Percentiles rank a stretch among this genome's conserved stretches.
Conservation (phyloP, 495 filamentous ascomycete genomes). For the Xylaria acuta region DNA sequence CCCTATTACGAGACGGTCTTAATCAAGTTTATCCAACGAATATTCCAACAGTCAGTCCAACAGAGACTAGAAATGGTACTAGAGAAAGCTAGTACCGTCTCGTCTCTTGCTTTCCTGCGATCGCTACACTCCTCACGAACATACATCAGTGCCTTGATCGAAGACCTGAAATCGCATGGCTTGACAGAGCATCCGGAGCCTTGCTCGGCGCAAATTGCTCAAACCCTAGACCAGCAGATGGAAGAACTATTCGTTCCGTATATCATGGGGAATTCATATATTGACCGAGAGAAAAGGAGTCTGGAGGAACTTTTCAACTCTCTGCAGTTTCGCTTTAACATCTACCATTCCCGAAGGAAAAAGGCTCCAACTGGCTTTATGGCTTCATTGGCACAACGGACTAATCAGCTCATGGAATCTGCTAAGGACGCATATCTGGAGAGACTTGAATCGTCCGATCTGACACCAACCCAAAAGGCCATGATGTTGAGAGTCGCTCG, state of each 20-base stretch:
- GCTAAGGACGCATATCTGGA: slow-evolving; percentile 86
- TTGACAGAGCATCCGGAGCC: slow-evolving; percentile 94
- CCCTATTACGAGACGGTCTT: slow-evolving; percentile 95
- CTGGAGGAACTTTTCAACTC: slow-evolving; percentile 93
- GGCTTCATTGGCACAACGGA: slow-evolving; percentile 84
- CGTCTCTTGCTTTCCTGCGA: slow-evolving; percentile 88
- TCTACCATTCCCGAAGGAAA: slow-evolving; percentile 85
- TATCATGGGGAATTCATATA: slow-evolving; percentile 90
- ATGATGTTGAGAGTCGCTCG: slow-evolving; percentile 87
- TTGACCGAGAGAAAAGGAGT: slow-evolving; percentile 89
- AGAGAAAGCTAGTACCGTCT: slow-evolving; percentile 88
- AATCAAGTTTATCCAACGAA: slow-evolving; percentile 86
- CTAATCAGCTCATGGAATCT: slow-evolving; percentile 79
- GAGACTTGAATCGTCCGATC: slow-evolving; percentile 82
- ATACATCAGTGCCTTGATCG: slow-evolving; percentile 83
- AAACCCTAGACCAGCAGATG: slow-evolving; percentile 91
- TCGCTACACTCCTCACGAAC: slow-evolving; percentile 87
- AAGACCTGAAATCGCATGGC: slow-evolving; percentile 93
- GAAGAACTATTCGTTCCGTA: slow-evolving; percentile 97
- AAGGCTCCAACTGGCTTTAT: slow-evolving; percentile 88
- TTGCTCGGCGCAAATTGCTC: slow-evolving; percentile 82
- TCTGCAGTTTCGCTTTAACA: slow-evolving; percentile 91
- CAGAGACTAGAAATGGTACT: slow-evolving; percentile 95
- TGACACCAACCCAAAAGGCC: slow-evolving; percentile 80
- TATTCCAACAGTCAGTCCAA: slow-evolving; percentile 98